These are phyloP conservation scores for Cutaneotrichosporon daszewskae DNA, from an alignment of 1,284 basidiomycete species.

Conservation along the genomic window DNA sequence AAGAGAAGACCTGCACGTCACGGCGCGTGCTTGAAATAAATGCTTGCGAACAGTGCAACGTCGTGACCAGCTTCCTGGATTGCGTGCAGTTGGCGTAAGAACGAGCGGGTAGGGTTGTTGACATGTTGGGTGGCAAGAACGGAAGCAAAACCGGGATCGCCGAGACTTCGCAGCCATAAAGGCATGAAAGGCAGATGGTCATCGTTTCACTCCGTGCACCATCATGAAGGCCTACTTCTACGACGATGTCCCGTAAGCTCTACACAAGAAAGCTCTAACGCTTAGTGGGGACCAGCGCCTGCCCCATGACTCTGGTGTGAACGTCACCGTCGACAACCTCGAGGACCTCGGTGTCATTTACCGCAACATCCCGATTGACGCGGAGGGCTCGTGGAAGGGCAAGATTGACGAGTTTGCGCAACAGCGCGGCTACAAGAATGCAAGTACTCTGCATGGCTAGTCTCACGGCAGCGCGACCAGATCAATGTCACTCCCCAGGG, in stretches of 20 bases:
- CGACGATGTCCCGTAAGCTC: conserved; percentile 57
- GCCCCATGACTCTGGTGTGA: conserved; percentile 61
- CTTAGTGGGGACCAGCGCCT: conserved; percentile 66
- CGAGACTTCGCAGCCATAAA: too few relatives aligned
- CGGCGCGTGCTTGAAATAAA: too few relatives aligned
- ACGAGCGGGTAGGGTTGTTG: too few relatives aligned
- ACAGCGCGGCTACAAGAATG: conserved; percentile 67
- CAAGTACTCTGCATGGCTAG: conserved; percentile 9
- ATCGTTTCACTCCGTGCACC: not conserved
- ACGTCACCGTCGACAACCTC: conserved; percentile 55
- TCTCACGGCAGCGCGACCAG: conserved; percentile 52
- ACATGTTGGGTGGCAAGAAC: conserved; percentile 1
- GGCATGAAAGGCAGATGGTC: too few relatives aligned
- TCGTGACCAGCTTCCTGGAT: too few relatives aligned
- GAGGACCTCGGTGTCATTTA: conserved; percentile 57
- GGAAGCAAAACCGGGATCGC: not conserved
- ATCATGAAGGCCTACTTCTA: conserved; percentile 74
- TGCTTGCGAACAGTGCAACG: too few relatives aligned
- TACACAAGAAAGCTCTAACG: not conserved
- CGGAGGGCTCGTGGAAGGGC: conserved; percentile 50
- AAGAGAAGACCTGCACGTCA: too few relatives aligned
- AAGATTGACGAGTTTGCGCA: conserved; percentile 57
- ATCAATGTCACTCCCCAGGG: conserved; percentile 68
- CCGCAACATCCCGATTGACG: conserved; percentile 59
- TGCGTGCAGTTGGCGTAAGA: too few relatives aligned